These are phyloP conservation scores for Calonectria pseudoturangicola DNA, from an alignment of 2,329 filamentous ascomycete species.

Conservation along the genomic window DNA sequence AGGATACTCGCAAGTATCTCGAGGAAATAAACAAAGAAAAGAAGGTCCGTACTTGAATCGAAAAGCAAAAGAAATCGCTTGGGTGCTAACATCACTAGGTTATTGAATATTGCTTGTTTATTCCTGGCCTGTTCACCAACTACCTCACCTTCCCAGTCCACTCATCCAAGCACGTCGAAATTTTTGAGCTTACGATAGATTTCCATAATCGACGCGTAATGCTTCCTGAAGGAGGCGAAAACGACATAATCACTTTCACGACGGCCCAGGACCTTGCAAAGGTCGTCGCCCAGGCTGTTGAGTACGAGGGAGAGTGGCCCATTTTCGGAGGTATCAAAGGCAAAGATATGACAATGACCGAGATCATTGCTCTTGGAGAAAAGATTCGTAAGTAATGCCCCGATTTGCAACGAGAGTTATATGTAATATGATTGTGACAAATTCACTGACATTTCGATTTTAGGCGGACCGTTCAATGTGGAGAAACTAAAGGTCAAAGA, in stretches of 20 bases:
- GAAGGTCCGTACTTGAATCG: slow-evolving; percentile 55
- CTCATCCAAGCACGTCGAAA: slow-evolving; percentile 65
- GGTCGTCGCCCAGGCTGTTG: slow-evolving; percentile 63
- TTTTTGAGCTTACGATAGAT: slow-evolving; percentile 62
- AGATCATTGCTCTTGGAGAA: slow-evolving; percentile 63
- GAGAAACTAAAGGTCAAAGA: slow-evolving; percentile 46
- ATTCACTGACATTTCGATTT: not conserved
- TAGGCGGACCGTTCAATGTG: slow-evolving; percentile 49
- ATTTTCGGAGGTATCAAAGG: slow-evolving; percentile 64
- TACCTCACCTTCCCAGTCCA: slow-evolving; percentile 72
- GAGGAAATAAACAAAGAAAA: slow-evolving; percentile 68
- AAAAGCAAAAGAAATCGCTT: rapidly evolving
- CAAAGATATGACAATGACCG: slow-evolving; percentile 57
- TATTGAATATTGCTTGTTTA: slow-evolving; percentile 74
- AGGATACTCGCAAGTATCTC: slow-evolving; percentile 69
- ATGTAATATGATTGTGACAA: not conserved
- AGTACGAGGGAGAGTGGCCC: slow-evolving; percentile 67
- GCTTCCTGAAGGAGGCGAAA: slow-evolving; percentile 63
- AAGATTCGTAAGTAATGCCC: slow-evolving; percentile 55
- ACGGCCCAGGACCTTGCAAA: slow-evolving; percentile 65
- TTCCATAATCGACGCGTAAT: slow-evolving; percentile 65
- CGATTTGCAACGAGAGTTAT: not conserved
- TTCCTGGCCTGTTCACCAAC: slow-evolving; percentile 72
- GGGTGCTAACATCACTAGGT: slow-evolving; percentile 57
- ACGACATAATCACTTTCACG: slow-evolving; percentile 66